Base-by-base conservation (phyloP, 2,329 filamentous ascomycete species). In the Leptodontidium sp. region DNA sequence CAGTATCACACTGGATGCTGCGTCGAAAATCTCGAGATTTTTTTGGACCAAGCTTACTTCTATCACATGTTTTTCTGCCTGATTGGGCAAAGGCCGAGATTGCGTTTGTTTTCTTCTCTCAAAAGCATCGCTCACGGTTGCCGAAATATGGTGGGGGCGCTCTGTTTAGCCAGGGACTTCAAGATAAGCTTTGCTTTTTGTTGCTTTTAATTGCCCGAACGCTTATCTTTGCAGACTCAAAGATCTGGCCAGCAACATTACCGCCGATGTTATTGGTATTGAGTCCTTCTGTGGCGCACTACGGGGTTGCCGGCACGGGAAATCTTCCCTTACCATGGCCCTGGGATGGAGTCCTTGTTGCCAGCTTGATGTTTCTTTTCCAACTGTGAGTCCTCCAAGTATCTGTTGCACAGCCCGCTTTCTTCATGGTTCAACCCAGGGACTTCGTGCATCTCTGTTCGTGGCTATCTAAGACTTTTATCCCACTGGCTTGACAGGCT, bases 161-260 rank as follows among this genome's bases (percentile, higher is more conserved):
- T 50, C n/a, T n/a, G 24, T 7, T 5, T 32, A 32, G 29, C 29
- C 29, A 32, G 29, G 29, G 29, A 32, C 29, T 32, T 50, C 4
- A 24, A 50, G 47, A 50, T 50, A 50, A 50, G 47, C n/a, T 50
- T 50, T 50, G n/a, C 47, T 50, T 50, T 50, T 50, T 50, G 47
- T 17, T 21, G 11, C 4, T 21, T 21, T 5, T 12, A 7, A 50
- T 17, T 12, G n/a, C 1, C 5, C n/a, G n/a, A 50, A 24, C 17
- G 6, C 47, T 50, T 50, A 24, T 50, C 47, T 50, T n/a, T 50
- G 47, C 11, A 50, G n/a, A 50, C 1, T 11, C 47, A n/a, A 17
- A n/a, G 47, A 24, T 3, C 6, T 11, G 21, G n/a, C 47, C 47
- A 50, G 47, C n/a, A 50, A 21, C 3, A n/a, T 21, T 4, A 11